Percentiles rank a stretch among this genome's conserved stretches.
Conservation (phyloP, 208 protist genomes). For the Acanthamoeba divionensis region DNA sequence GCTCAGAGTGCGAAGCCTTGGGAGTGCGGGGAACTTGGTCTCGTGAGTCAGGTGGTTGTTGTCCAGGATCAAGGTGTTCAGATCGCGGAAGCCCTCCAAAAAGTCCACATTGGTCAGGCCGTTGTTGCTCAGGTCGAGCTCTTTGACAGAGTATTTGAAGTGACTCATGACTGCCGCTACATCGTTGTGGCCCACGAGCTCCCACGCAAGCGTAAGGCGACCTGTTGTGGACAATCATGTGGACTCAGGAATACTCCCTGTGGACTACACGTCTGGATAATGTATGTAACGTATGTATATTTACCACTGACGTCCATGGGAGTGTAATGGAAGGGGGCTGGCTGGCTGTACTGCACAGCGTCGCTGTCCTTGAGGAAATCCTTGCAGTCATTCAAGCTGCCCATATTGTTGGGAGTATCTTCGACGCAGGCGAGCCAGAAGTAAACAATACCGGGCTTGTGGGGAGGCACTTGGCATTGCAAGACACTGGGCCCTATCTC, state of each 20-base stretch:
- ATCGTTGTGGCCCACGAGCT: slow-evolving; percentile 48
- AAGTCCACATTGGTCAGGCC: slow-evolving; percentile 13
- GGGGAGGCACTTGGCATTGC: slow-evolving; percentile 1
- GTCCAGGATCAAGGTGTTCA: slow-evolving; percentile 47
- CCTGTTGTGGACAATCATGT: neutral
- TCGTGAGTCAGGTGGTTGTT: slow-evolving; percentile 51
- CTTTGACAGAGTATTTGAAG: slow-evolving; percentile 40
- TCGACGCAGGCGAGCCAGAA: slow-evolving; percentile 51
- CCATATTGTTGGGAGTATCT: neutral
- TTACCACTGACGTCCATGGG: no score
- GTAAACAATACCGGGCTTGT: slow-evolving; percentile 52
- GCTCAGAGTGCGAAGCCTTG: slow-evolving; percentile 27
- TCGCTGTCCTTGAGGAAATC: slow-evolving; percentile 28
- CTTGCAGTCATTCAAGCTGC: neutral
- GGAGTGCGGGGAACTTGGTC: slow-evolving; percentile 36
- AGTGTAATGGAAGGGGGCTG: slow-evolving; percentile 46
- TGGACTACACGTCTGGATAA: no score
- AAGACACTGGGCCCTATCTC: slow-evolving; percentile 16
- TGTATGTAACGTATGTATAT: no score
- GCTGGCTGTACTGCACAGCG: slow-evolving; percentile 30
- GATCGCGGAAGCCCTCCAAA: slow-evolving; percentile 48
- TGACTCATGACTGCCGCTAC: slow-evolving; percentile 12
- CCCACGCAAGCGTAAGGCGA: slow-evolving; percentile 36
- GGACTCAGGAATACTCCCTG: no score
- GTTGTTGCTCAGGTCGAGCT: slow-evolving; percentile 49